A percentile compares a stretch with the other conserved stretches of the same genome.
Conservation (phyloP, 768 basidiomycete genomes). For the Leccinum broughii region DNA sequence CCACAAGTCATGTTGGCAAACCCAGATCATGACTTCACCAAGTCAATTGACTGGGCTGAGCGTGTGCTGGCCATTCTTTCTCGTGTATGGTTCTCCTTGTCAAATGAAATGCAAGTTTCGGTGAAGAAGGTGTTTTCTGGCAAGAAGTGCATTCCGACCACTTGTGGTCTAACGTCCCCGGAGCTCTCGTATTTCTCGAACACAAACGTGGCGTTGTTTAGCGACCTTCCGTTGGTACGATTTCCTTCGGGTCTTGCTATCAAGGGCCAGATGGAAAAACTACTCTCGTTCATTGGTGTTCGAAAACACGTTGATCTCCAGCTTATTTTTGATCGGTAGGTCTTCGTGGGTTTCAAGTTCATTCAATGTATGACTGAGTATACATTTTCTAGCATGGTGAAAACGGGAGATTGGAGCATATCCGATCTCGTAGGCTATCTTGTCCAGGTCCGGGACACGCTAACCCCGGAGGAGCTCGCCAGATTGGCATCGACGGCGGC, state of each 20-base stretch:
- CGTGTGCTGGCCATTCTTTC: slow-evolving; percentile 66
- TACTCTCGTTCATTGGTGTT: slow-evolving; percentile 75
- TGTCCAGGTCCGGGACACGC: slow-evolving; percentile 69
- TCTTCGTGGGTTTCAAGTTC: neutral
- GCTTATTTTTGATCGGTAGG: slow-evolving; percentile 84
- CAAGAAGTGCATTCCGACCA: slow-evolving; percentile 51
- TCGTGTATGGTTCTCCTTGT: slow-evolving; percentile 70
- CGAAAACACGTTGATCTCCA: slow-evolving; percentile 92
- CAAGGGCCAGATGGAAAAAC: slow-evolving; percentile 71
- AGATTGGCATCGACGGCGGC: slow-evolving; percentile 66
- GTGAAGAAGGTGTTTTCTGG: slow-evolving; percentile 43
- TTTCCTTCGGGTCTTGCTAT: slow-evolving; percentile 63
- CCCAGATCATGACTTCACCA: slow-evolving; percentile 59
- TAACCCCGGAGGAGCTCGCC: slow-evolving; percentile 58
- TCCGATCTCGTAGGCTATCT: slow-evolving; percentile 86
- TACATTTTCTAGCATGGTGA: slow-evolving; percentile 63
- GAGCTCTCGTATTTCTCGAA: slow-evolving; percentile 80
- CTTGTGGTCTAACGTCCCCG: slow-evolving; percentile 61
- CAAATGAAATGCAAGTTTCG: slow-evolving; percentile 43
- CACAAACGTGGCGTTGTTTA: slow-evolving; percentile 71
- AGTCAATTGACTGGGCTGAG: slow-evolving; percentile 77
- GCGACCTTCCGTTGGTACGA: slow-evolving; percentile 80
- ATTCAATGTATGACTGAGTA: slow-evolving; percentile 1
- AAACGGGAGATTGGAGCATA: slow-evolving; percentile 87
- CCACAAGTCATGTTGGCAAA: slow-evolving; percentile 42